Base-by-base conservation (phyloP, 352 stramenopile genomes). In the Phytophthora crassamura region DNA sequence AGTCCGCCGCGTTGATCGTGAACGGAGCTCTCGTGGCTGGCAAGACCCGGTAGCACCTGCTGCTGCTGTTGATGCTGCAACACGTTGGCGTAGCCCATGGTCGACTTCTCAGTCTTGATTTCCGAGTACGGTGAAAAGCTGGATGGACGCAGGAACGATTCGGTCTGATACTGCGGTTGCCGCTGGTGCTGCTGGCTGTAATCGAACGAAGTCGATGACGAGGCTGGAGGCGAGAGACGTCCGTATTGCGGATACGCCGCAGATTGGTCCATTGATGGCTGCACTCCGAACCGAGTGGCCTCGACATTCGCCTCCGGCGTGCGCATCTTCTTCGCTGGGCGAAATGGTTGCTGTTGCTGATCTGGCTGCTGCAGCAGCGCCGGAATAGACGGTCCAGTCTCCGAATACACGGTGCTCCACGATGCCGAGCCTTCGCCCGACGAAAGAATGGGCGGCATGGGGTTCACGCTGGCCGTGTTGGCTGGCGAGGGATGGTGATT, bases 261-360 rank as follows among this genome's bases (percentile, higher is more conserved):
- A 52, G 64, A 47, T 45, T 75, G 64, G 28, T 78, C 66, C 36
- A 74, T 64, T 12, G 35, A 22, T 38, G 49, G 39, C 25, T 64
- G 69, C 3, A 74, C 39, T 25, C 61, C 73, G 12, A 68, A 75
- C 12, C 66, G 70, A 50, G n/a, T 54, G 11, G 59, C 47, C 20
- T 70, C 62, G 25, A 66, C 58, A 8, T 64, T 66, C 7, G 61
- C 67, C 22, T 87, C 78, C 0, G 78, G 75, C 32, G 75, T 84
- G 14, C 75, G 75, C 74, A 83, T 82, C 64, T 87, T 87, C 69
- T 84, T 83, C n/a, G 49, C 39, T 18, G 67, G 68, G 7, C 64
- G 69, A 36, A 58, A 36, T 47, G 43, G 53, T 48, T 76, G 65
- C 25, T n/a, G n/a, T n/a, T 84, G 59, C n/a, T 36, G 45, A 35